A percentile compares a stretch with the other conserved stretches of the same genome.
Conservation (phyloP, 768 basidiomycete genomes). For the Suillus weaverae region DNA sequence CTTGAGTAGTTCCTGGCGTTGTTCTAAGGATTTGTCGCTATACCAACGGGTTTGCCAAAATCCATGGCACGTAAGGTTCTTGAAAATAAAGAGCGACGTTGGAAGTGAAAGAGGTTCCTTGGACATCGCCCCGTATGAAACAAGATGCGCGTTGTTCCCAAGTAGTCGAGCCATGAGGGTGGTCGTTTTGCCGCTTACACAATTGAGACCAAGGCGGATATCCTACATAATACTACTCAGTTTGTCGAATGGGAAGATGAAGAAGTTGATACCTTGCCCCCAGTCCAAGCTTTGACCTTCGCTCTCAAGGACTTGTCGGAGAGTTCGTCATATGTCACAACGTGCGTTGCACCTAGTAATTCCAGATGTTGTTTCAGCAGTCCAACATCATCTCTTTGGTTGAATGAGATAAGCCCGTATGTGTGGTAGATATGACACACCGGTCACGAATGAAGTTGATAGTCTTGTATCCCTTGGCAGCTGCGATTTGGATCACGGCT, state of each 20-base stretch:
- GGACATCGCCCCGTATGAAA: slow-evolving; percentile 92
- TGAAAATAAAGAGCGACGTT: slow-evolving; percentile 82
- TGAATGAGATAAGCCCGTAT: slow-evolving; percentile 1
- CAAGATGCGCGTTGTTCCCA: slow-evolving; percentile 66
- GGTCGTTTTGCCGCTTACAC: slow-evolving; percentile 67
- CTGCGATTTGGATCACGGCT: slow-evolving; percentile 85
- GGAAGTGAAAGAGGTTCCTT: slow-evolving; percentile 77
- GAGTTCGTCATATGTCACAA: slow-evolving; percentile 78
- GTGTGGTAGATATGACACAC: slow-evolving; percentile 35
- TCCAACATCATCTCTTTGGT: slow-evolving; percentile 50
- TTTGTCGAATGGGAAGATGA: slow-evolving; percentile 14
- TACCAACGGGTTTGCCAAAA: slow-evolving; percentile 84
- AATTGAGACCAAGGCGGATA: slow-evolving; percentile 53
- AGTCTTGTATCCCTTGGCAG: slow-evolving; percentile 65
- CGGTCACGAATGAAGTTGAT: slow-evolving; percentile 80
- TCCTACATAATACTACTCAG: slow-evolving; percentile 23
- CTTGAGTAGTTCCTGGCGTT: slow-evolving; percentile 52
- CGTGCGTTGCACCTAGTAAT: slow-evolving; percentile 70
- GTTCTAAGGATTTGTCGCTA: slow-evolving; percentile 42
- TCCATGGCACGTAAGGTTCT: slow-evolving; percentile 71
- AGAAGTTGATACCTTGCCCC: slow-evolving; percentile 48
- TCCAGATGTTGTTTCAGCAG: slow-evolving; percentile 51
- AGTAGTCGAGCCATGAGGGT: slow-evolving; percentile 68
- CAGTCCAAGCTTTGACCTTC: slow-evolving; percentile 63
- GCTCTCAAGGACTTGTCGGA: slow-evolving; percentile 52